A percentile compares a stretch with the other conserved stretches of the same genome.
Conservation (phyloP, 768 basidiomycete genomes). For the Podaxis mareebaensis region DNA sequence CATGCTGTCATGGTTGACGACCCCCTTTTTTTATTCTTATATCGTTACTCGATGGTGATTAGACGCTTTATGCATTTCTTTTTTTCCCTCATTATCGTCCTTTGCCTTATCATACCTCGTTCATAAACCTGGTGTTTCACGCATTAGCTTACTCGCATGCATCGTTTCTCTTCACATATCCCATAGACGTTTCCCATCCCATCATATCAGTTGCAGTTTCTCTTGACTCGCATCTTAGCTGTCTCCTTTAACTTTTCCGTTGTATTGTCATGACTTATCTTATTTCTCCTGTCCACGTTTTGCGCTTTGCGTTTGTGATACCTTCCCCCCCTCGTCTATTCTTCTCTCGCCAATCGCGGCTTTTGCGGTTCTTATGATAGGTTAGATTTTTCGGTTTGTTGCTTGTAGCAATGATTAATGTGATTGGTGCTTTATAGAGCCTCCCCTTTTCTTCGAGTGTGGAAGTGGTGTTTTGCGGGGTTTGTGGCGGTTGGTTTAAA, state of each 20-base stretch:
- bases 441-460: no score
- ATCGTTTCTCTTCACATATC: neutral
- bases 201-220: neutral
- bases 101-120: slow-evolving; percentile 1
- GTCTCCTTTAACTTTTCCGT: neutral
- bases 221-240: neutral
- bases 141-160: neutral
- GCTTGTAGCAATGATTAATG: neutral
- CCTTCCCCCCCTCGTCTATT: neutral
- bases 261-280: slow-evolving; percentile 5
- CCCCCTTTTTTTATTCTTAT: slow-evolving; percentile 9
- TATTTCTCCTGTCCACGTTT: slow-evolving; percentile 6
- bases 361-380: neutral
- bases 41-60: slow-evolving; percentile 7
- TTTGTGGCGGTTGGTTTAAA: neutral
- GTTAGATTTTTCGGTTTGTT: neutral
- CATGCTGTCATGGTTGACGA: slow-evolving; percentile 10
- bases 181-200: neutral
- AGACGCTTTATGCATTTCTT: neutral
- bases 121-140: neutral
- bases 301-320: neutral
- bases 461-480: neutral
- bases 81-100: neutral
- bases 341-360: no score
- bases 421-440: neutral